Evolutionary conservation across 768 basidiomycete species (phyloP).

Genomic region (Kwoniella heveanensis): DNA sequence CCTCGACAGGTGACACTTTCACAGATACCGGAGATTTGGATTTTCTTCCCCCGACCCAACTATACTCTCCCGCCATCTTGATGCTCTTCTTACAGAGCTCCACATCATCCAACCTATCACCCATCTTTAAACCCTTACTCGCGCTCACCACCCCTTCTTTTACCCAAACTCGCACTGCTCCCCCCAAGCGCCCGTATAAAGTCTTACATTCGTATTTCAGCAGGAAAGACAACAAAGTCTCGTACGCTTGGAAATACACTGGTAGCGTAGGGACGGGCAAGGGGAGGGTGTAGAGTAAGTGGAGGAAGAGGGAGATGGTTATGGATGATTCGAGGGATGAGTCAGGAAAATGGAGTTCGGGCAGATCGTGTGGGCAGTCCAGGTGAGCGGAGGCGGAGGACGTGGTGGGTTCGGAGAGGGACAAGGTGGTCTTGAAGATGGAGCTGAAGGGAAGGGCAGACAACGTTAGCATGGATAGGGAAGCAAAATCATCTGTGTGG

Average conservation of each 20-base stretch:
- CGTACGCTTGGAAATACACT: slow-evolving; percentile 8
- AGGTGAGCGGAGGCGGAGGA: not conserved
- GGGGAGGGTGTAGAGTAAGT: not conserved
- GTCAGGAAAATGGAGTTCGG: slow-evolving; percentile 7
- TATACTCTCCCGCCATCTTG: slow-evolving; percentile 17
- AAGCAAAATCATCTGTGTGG: too few species aligned
- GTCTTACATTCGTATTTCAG: slow-evolving; percentile 11
- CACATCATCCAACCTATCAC: slow-evolving; percentile 3
- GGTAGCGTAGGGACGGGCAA: slow-evolving; percentile 4
- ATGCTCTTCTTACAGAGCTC: slow-evolving; percentile 2
- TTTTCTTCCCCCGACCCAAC: slow-evolving; percentile 8
- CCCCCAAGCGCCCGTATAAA: not conserved
- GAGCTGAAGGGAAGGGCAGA: not conserved
- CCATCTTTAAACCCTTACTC: slow-evolving; percentile 14
- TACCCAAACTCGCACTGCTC: slow-evolving; percentile 4
- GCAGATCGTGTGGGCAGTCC: not conserved
- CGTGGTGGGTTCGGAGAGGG: not conserved
- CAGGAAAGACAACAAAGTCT: slow-evolving; percentile 10
- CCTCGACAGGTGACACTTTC: slow-evolving; percentile 2
- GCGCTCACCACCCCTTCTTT: slow-evolving; percentile 8
- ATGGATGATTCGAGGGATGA: slow-evolving; percentile 9
- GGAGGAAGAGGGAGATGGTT: slow-evolving; percentile 20
- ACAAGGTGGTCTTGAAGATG: not conserved
- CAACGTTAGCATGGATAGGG: too few species aligned
- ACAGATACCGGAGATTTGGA: not conserved